Evolutionary conservation across 208 protist species (phyloP).

Genomic region (Trypanosoma theileri): DNA sequence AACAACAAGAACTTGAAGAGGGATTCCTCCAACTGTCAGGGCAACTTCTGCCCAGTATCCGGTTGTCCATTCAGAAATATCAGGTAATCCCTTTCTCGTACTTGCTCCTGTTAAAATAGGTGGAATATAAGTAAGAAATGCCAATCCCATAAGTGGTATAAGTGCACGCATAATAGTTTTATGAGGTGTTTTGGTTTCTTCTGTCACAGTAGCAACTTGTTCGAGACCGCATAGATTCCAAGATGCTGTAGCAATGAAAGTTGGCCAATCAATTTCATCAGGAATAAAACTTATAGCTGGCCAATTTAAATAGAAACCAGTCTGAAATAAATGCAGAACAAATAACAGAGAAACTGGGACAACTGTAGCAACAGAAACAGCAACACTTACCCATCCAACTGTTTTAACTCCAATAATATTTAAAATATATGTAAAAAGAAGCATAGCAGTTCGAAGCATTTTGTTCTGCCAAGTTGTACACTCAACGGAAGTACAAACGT

Average conservation of each 20-base stretch:
- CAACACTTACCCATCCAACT: conserved; percentile 61
- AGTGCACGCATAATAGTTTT: conserved; percentile 62
- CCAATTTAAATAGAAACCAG: conserved; percentile 74
- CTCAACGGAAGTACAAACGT: conserved; percentile 52
- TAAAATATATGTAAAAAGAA: conserved; percentile 50
- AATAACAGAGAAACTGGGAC: conserved; percentile 69
- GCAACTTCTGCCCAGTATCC: conserved; percentile 72
- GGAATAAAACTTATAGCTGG: conserved; percentile 63
- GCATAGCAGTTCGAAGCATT: conserved; percentile 47
- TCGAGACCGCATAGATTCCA: conserved; percentile 85
- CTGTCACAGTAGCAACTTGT: conserved; percentile 67
- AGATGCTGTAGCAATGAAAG: conserved; percentile 74
- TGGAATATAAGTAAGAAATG: conserved; percentile 71
- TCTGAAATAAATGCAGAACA: conserved; percentile 50
- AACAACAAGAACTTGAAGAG: conserved; percentile 53
- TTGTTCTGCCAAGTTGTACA: conserved; percentile 31
- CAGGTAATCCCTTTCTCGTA: conserved; percentile 37
- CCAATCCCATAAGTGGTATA: conserved; percentile 62
- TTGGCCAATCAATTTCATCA: conserved; percentile 54
- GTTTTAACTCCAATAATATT: conserved; percentile 69
- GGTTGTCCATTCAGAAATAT: conserved; percentile 61
- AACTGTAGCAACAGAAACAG: conserved; percentile 55
- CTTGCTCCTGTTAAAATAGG: conserved; percentile 72
- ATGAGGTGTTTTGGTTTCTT: conserved; percentile 69
- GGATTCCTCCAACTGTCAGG: conserved; percentile 41